Base-by-base conservation (phyloP, 2,329 filamentous ascomycete genomes). In the Ambrosiella xylebori region DNA sequence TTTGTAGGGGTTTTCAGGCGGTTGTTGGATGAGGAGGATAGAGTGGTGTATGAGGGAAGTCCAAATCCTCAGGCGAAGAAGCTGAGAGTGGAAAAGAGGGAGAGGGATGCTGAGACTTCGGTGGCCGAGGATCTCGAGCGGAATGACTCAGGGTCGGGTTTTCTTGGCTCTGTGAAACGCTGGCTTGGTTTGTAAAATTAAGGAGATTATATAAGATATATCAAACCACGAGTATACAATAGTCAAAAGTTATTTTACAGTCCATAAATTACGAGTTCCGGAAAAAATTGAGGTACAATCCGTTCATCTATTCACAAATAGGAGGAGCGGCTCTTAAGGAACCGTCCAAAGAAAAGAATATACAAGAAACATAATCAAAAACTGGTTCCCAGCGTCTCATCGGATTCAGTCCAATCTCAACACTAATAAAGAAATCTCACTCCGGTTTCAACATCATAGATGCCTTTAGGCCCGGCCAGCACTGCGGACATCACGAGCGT, bases 1-100 rank as follows among this genome's bases (percentile, higher is more conserved):
- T 73, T 73, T 54, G 63, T 73, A 17, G 70, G 68, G 17, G 66
- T 73, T 4, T 64, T 70, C 54, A 67, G 70, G 7, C 66, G 67
- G 47, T 68, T 67, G 65, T 67, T 66, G 2, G 58, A 57, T 27
- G 50, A 47, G 35, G 36, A 39, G 2, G 41, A 57, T 2, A 50
- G 58, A 40, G 35, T 40, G 19, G 55, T 57, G n/a, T 53, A 54
- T 39, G 50, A 60, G 12, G 58, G 58, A 6, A 57, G 37, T 37
- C 38, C 52, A 8, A 54, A 54, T 27, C 54, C 12, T 19, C 49
- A 37, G 40, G 5, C 2, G 8, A 12, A 41, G 51, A 54, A 9
- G 27, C 36, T 12, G 13, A 54, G 27, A 37, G n/a, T 53, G 40
- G 40, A 12, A 12, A 17, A 2, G n/a, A 17, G 7, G 27, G 37